Evolutionary conservation across 768 basidiomycete genomes (phyloP).

Genomic region (Russula olivacea): DNA sequence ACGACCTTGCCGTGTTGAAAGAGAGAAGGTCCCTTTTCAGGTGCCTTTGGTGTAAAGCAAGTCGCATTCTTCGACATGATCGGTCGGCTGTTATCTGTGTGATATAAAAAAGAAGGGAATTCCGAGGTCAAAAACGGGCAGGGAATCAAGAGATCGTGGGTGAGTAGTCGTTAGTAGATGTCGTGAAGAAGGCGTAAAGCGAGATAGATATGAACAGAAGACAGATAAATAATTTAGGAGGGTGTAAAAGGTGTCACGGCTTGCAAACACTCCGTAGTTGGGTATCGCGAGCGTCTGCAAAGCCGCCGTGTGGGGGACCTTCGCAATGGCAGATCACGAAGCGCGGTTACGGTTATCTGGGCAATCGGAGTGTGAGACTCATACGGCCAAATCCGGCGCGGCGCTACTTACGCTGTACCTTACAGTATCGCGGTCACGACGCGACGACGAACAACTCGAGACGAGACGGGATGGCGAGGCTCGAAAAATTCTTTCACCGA

Average conservation of each 20-base stretch:
- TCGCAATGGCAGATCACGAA: neutral
- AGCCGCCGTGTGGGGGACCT: neutral
- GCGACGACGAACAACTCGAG: too few species aligned
- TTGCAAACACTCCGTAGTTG: neutral
- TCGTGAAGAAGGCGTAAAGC: neutral
- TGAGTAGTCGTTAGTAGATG: neutral
- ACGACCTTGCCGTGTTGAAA: conserved; percentile 56
- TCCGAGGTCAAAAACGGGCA: neutral
- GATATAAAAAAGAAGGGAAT: neutral
- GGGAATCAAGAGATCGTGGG: conserved; percentile 13
- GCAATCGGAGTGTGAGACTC: neutral
- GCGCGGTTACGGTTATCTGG: neutral
- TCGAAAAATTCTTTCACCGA: too few species aligned
- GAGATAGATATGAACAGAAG: neutral
- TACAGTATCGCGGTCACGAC: too few species aligned
- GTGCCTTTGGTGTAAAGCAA: conserved; percentile 39
- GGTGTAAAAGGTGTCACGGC: neutral
- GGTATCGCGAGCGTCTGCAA: neutral
- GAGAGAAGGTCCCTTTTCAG: conserved; percentile 47
- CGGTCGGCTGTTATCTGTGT: too few species aligned
- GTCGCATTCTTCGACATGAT: conserved; percentile 26
- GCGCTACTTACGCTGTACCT: too few species aligned
- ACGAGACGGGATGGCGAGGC: too few species aligned
- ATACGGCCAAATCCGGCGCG: neutral
- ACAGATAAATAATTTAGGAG: neutral